Base-by-base conservation (phyloP, 257 asterid species). In the Solanum peruvianum region DNA sequence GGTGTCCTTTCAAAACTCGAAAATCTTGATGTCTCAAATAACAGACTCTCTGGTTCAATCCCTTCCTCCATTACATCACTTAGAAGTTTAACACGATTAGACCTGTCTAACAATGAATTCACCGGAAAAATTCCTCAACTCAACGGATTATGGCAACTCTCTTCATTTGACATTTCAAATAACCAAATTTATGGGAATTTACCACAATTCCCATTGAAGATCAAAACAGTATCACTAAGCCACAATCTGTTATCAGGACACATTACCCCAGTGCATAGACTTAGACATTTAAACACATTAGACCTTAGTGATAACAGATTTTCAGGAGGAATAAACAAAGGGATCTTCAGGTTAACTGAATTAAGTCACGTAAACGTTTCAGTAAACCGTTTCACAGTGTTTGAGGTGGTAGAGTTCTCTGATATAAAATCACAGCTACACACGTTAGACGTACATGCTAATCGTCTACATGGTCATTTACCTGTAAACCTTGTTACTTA, bases 261-360 rank as follows among this genome's bases (percentile, higher is more conserved):
- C 56, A 47, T 92, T 49, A 78, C 90, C 2, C 18, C 89, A 1
- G 14, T 93, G 14, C 73, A 60, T 58, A 88, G 78, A 85, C 95
- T 92, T 33, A 84, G 52, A 11, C 83, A 18, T 29, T 89, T 93
- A 13, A 86, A 44, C 35, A 44, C 52, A 20, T 44, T 93, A 47
- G 95, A 93, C 78, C 70, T 91, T 18, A 91, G 93, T 83, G 89
- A 87, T 31, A 93, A 93, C 83, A 86, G 92, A 78, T 85, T 93
- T 44, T 92, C 93, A 0, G 93, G 92, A 31, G 9, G 73, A 35
- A 80, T 92, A 67, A 86, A 69, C 87, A 80, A 88, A 8, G 87
- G 69, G 21, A 58, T 92, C 39, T 83, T 93, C 52, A 71, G 87
- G n/a, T 85, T 93, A 21, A 90, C 92, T 18, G 89, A 89, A 29